A percentile compares a stretch with the other conserved stretches of the same genome.
phyloP scores from a whole-genome alignment of 805 yeast genomes.

The Yamadazyma paraphyllophila region DNA sequence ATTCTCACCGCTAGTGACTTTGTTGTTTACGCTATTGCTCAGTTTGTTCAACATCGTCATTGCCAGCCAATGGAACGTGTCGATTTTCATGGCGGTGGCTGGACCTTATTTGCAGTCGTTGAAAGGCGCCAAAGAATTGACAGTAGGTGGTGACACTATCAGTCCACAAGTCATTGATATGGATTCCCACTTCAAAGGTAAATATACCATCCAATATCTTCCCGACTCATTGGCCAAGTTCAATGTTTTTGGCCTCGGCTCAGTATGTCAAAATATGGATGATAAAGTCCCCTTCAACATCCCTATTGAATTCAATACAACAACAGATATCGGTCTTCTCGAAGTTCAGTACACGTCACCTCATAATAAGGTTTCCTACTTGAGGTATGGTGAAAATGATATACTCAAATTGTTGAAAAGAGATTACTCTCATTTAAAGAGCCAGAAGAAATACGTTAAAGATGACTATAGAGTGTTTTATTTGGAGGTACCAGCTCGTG shows the following conservation, averaged over 20 bases:
- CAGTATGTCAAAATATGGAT: slow-evolving; percentile 47
- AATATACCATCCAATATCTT: slow-evolving; percentile 77
- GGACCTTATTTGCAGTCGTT: slow-evolving; percentile 45
- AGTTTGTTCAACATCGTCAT: slow-evolving; percentile 53
- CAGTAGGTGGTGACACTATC: slow-evolving; percentile 50
- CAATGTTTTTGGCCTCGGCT: slow-evolving; percentile 64
- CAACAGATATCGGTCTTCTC: slow-evolving; percentile 65
- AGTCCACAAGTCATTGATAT: slow-evolving; percentile 41
- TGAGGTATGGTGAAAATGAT: slow-evolving; percentile 59
- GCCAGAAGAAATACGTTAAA: slow-evolving; percentile 16
- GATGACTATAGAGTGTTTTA: slow-evolving; percentile 49
- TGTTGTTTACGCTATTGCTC: slow-evolving; percentile 46
- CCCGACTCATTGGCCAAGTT: slow-evolving; percentile 88
- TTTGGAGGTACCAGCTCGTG: slow-evolving; percentile 59
- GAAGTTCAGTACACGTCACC: slow-evolving; percentile 64
- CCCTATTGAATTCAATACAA: slow-evolving; percentile 80
- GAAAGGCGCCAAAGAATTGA: slow-evolving; percentile 45
- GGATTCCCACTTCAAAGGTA: slow-evolving; percentile 75
- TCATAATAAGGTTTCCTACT: slow-evolving; percentile 42
- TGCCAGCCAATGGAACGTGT: slow-evolving; percentile 49
- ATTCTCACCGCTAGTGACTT: slow-evolving; percentile 57
- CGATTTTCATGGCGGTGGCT: slow-evolving; percentile 36
- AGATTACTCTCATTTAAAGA: slow-evolving; percentile 31
- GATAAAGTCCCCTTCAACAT: slow-evolving; percentile 24
- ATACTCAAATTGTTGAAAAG: slow-evolving; percentile 38